phyloP scores from a whole-genome alignment of 805 yeast genomes.

The Cyberlindnera lachancei region DNA sequence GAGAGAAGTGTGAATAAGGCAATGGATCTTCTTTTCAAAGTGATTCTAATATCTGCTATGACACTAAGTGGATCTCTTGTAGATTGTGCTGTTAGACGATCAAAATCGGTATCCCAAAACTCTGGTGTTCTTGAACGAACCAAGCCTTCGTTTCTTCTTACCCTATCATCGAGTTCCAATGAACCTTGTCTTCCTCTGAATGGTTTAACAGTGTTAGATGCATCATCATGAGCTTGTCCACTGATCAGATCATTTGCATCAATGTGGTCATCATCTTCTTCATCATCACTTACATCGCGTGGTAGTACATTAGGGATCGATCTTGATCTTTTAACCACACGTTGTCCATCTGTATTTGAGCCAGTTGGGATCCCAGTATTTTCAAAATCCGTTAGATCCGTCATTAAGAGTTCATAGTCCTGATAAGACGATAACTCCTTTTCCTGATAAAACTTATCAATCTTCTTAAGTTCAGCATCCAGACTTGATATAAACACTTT shows the following conservation, averaged over 20 bases:
- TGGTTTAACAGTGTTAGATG: slow-evolving; percentile 1
- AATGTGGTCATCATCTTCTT: slow-evolving; percentile 23
- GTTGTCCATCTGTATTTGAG: slow-evolving; percentile 3
- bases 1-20: slow-evolving; percentile 66
- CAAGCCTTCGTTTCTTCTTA: slow-evolving; percentile 10
- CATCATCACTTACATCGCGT: slow-evolving; percentile 13
- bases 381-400: slow-evolving; percentile 60
- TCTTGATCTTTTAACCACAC: slow-evolving; percentile 5
- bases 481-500: slow-evolving; percentile 62
- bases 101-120: slow-evolving; percentile 20
- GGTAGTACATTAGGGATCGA: slow-evolving; percentile 11
- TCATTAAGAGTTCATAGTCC: slow-evolving; percentile 48
- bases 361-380: slow-evolving; percentile 8
- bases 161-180: slow-evolving; percentile 12
- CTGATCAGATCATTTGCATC: slow-evolving; percentile 18
- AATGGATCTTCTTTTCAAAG: slow-evolving; percentile 59
- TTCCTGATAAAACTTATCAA: slow-evolving; percentile 63
- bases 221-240: too few species aligned
- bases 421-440: slow-evolving; percentile 55
- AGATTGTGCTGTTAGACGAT: slow-evolving; percentile 3
- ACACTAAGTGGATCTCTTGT: slow-evolving; percentile 17
- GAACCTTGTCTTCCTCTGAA: slow-evolving; percentile 21
- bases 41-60: slow-evolving; percentile 34
- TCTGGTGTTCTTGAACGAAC: slow-evolving; percentile 20
- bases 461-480: slow-evolving; percentile 68